Conservation (phyloP, 2,329 filamentous ascomycete species). For the Raffaelea ambrosiae region DNA sequence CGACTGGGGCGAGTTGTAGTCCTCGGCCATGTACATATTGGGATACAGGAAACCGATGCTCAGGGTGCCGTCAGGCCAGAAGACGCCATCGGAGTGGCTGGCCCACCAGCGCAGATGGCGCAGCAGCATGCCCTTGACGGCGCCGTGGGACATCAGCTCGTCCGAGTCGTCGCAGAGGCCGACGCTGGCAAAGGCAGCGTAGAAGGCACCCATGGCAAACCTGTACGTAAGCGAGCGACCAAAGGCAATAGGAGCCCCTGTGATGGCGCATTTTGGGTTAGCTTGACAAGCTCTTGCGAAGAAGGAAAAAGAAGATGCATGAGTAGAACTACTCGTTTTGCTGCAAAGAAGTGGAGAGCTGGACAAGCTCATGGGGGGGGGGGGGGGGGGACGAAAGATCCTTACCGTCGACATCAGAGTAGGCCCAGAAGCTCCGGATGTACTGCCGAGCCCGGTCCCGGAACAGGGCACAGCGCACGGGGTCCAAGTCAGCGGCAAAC, state of each 20-base stretch:
- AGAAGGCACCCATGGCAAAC: constrained; percentile 34
- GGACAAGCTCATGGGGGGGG: not conserved
- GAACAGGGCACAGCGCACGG: constrained; percentile 20
- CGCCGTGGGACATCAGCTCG: constrained; percentile 22
- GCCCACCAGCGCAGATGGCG: constrained; percentile 36
- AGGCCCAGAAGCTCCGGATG: constrained; percentile 28
- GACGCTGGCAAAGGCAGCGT: constrained; percentile 26
- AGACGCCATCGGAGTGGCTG: constrained; percentile 23
- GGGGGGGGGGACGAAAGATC: not conserved
- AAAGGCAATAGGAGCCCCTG: constrained; percentile 35
- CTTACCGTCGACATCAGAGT: constrained; percentile 30
- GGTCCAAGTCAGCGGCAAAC: constrained; percentile 26
- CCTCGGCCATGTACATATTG: constrained; percentile 47
- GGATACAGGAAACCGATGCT: constrained; percentile 27
- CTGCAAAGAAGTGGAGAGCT: no score
- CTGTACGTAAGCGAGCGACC: constrained; percentile 36
- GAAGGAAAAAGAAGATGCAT: no score
- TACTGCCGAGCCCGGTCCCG: constrained; percentile 25
- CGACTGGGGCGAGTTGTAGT: constrained; percentile 50
- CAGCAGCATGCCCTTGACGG: constrained; percentile 32
- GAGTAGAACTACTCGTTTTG: no score
- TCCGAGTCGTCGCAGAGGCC: constrained; percentile 22
- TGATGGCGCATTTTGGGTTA: no score
- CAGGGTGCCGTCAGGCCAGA: constrained; percentile 32
- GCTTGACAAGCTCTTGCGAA: not conserved